Conservation (phyloP, 352 stramenopile genomes). For the Phytophthora boehmeriae region DNA sequence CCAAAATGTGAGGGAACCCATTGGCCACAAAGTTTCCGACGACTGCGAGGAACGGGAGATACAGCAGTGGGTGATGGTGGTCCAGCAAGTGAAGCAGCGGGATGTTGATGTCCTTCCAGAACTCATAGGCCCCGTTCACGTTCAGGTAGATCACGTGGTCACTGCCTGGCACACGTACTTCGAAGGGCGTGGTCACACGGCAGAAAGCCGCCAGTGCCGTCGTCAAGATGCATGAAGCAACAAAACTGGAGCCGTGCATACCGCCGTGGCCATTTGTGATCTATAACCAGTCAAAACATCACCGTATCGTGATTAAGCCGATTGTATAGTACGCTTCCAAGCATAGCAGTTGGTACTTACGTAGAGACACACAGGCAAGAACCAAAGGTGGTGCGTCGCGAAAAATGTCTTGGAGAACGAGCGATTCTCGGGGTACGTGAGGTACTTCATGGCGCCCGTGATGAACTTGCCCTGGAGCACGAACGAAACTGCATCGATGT, state of each 20-base stretch:
- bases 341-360: constrained; percentile 34
- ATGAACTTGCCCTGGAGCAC: constrained; percentile 84
- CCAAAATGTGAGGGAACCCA: constrained; percentile 68
- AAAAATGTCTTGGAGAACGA: constrained; percentile 86
- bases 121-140: constrained; percentile 83
- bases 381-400: constrained; percentile 85
- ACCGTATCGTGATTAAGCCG: constrained; percentile 2
- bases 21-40: constrained; percentile 75
- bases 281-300: constrained; percentile 27
- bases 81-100: constrained; percentile 76
- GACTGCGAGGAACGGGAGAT: constrained; percentile 73
- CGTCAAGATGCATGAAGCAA: constrained; percentile 58
- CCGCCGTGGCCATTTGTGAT: constrained; percentile 68
- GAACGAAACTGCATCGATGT: constrained; percentile 83
- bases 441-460: constrained; percentile 91
- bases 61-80: constrained; percentile 65
- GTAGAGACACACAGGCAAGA: constrained; percentile 80
- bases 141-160: constrained; percentile 84
- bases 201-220: constrained; percentile 66
- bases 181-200: constrained; percentile 66
- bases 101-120: constrained; percentile 85
- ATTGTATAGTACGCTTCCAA: not conserved
- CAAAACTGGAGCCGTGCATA: constrained; percentile 79
- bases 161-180: constrained; percentile 59
- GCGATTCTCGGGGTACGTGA: constrained; percentile 83